Evolutionary conservation across 1,284 basidiomycete species (phyloP).

Genomic region (Meira nashicola): DNA sequence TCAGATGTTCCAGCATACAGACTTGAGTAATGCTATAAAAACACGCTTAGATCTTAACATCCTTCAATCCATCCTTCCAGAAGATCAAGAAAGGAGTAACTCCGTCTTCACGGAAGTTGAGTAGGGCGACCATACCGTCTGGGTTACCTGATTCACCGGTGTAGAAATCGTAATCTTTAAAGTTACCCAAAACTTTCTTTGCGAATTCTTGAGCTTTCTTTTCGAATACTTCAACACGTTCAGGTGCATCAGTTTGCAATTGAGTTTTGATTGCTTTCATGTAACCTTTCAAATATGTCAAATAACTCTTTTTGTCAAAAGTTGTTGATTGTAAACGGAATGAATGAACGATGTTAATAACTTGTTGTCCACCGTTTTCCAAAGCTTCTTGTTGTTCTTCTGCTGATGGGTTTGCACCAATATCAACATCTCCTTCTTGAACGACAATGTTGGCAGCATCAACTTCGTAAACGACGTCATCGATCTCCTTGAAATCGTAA

Average conservation of each 20-base stretch:
- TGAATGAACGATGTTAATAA: slow-evolving; percentile 90
- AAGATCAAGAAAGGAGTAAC: slow-evolving; percentile 63
- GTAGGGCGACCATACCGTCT: slow-evolving; percentile 53
- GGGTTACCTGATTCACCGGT: slow-evolving; percentile 66
- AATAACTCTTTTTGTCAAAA: slow-evolving; percentile 90
- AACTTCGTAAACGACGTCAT: slow-evolving; percentile 84
- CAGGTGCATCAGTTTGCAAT: slow-evolving; percentile 60
- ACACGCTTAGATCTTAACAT: slow-evolving; percentile 47
- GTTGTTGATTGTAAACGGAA: slow-evolving; percentile 78
- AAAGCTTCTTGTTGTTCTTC: slow-evolving; percentile 81
- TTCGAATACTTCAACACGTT: slow-evolving; percentile 75
- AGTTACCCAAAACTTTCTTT: slow-evolving; percentile 74
- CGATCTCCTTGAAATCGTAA: slow-evolving; percentile 62
- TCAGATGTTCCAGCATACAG: no score
- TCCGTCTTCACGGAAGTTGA: slow-evolving; percentile 60
- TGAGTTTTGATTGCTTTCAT: slow-evolving; percentile 72
- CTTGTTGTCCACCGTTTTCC: slow-evolving; percentile 68
- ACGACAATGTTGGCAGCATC: slow-evolving; percentile 72
- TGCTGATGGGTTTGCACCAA: slow-evolving; percentile 67
- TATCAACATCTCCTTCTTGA: slow-evolving; percentile 82
- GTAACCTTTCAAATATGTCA: slow-evolving; percentile 79
- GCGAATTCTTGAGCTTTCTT: slow-evolving; percentile 63
- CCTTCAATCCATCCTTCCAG: slow-evolving; percentile 52
- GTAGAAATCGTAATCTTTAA: slow-evolving; percentile 87
- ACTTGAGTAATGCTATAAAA: not conserved